These are phyloP conservation scores for Phytophthora syringae DNA, from an alignment of 352 stramenopile genomes.

Conservation along the genomic window DNA sequence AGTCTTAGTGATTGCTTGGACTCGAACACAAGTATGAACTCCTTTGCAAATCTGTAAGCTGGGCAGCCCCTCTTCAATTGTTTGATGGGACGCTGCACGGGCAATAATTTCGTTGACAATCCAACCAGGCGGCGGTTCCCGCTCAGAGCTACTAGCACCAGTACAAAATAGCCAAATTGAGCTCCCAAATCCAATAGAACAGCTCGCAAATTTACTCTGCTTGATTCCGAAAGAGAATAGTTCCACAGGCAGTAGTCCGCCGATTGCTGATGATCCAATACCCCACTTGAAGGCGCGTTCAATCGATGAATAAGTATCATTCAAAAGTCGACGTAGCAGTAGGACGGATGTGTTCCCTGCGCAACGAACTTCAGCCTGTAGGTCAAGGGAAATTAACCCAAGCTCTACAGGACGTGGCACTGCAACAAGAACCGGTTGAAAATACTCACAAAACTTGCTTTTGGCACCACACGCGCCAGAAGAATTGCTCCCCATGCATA, in stretches of 20 bases:
- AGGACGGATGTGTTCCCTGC: slow-evolving; percentile 29
- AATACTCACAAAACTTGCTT: slow-evolving; percentile 58
- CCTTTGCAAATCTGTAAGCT: slow-evolving; percentile 9
- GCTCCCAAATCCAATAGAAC: neutral
- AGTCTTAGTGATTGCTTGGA: slow-evolving; percentile 22
- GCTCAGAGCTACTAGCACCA: neutral
- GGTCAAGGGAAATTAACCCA: neutral
- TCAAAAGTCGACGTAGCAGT: slow-evolving; percentile 2
- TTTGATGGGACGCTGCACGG: neutral
- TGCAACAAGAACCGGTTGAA: slow-evolving; percentile 41
- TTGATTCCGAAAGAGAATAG: slow-evolving; percentile 1
- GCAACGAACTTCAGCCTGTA: slow-evolving; percentile 19
- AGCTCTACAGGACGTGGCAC: slow-evolving; percentile 14
- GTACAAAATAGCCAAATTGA: slow-evolving; percentile 10
- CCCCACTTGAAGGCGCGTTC: slow-evolving; percentile 33
- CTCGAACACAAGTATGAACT: slow-evolving; percentile 8
- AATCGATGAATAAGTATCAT: neutral
- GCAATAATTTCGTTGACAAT: slow-evolving; percentile 15
- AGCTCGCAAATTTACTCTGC: slow-evolving; percentile 3
- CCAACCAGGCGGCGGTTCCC: slow-evolving; percentile 10
- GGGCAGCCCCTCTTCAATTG: slow-evolving; percentile 10
- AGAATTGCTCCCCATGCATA: slow-evolving; percentile 50
- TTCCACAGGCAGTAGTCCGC: slow-evolving; percentile 20
- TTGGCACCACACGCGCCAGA: slow-evolving; percentile 44
- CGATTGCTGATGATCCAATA: slow-evolving; percentile 14